phyloP scores from a whole-genome alignment of 2,329 filamentous ascomycete species.

The Fusarium redolens region DNA sequence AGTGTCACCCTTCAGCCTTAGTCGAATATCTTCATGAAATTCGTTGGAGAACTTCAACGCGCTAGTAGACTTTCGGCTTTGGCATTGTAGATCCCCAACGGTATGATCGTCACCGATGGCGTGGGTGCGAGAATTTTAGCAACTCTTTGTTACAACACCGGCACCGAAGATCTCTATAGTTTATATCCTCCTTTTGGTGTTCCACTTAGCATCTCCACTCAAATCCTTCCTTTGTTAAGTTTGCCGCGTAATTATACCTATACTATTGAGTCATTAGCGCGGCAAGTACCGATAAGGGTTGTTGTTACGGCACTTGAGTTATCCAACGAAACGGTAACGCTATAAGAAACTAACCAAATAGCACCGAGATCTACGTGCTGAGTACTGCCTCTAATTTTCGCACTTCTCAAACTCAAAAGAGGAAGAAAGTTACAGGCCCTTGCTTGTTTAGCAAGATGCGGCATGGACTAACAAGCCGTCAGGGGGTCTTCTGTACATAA shows the following conservation, averaged over 20 bases:
- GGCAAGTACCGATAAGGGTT: neutral
- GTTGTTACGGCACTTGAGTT: neutral
- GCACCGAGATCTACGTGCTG: neutral
- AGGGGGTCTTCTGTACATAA: neutral
- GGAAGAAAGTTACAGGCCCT: neutral
- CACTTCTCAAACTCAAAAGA: neutral
- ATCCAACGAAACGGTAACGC: neutral
- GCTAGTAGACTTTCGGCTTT: neutral
- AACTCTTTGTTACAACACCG: neutral
- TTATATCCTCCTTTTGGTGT: neutral
- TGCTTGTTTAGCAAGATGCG: neutral
- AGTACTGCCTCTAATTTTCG: neutral
- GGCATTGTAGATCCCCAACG: neutral
- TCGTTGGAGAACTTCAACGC: neutral
- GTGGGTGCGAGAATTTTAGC: neutral
- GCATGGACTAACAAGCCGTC: neutral
- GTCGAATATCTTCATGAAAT: neutral
- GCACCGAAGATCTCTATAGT: neutral
- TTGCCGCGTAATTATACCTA: neutral
- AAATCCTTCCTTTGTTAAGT: neutral
- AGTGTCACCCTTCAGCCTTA: neutral
- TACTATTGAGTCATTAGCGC: neutral
- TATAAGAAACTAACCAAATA: neutral
- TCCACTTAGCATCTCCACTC: neutral
- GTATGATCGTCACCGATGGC: neutral